These are phyloP conservation scores for Ophiostoma triangulosporum DNA, from an alignment of 2,329 filamentous ascomycete species.

Conservation along the genomic window DNA sequence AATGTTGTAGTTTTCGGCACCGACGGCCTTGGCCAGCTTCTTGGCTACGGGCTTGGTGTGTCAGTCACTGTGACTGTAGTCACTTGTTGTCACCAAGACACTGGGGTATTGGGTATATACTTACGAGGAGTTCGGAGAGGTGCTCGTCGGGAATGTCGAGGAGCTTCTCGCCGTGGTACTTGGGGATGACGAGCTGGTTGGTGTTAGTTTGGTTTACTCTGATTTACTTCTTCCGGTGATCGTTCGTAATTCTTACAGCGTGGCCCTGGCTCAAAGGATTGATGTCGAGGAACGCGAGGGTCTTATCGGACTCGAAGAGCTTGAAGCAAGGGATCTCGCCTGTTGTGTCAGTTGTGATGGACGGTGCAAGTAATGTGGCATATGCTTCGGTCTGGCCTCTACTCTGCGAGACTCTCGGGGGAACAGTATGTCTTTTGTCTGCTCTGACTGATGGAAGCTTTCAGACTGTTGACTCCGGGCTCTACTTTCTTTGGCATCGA, in stretches of 20 bases:
- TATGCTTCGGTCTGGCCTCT: no score
- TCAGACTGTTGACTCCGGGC: background rate
- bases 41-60: conserved; percentile 57
- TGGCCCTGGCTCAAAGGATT: conserved; percentile 79
- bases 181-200: conserved; percentile 84
- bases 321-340: conserved; percentile 95
- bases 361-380: background rate
- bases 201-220: background rate
- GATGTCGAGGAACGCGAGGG: conserved; percentile 92
- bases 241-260: conserved; percentile 54
- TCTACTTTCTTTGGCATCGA: background rate
- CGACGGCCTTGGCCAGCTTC: conserved; percentile 66
- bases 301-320: conserved; percentile 87
- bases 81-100: background rate
- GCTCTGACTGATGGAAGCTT: no score
- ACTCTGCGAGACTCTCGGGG: no score
- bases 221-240: background rate
- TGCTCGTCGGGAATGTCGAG: conserved; percentile 85
- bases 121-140: conserved; percentile 66
- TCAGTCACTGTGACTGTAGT: background rate
- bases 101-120: no score
- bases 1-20: conserved; percentile 75
- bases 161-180: conserved; percentile 84
- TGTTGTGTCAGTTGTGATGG: conserved; percentile 23
- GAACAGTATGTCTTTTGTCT: no score